Conservation (phyloP, 208 protist genomes). For the Acanthamoeba quina region DNA sequence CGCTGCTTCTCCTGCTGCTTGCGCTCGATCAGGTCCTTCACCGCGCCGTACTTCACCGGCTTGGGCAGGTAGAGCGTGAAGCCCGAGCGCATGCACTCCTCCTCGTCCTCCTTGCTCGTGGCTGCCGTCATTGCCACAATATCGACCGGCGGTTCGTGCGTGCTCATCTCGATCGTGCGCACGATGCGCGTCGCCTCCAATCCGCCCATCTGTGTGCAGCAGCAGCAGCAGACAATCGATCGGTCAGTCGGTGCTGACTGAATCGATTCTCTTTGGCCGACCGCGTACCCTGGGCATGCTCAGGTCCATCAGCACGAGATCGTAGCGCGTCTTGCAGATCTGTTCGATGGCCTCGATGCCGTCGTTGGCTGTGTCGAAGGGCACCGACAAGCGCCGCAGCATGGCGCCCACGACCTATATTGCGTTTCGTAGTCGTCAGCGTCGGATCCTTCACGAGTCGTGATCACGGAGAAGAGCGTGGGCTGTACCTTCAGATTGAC, state of each 20-base stretch:
- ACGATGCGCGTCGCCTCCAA: constrained; percentile 74
- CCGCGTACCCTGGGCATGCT: constrained; percentile 74
- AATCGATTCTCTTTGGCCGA: no score
- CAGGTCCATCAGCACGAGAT: constrained; percentile 79
- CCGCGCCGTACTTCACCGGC: background rate
- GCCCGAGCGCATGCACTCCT: constrained; percentile 20
- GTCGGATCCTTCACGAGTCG: background rate
- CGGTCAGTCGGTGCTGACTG: background rate
- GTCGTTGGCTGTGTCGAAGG: constrained; percentile 22
- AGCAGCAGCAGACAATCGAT: no score
- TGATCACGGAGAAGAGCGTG: background rate
- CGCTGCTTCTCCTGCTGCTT: background rate
- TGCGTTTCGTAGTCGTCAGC: background rate
- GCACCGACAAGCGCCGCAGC: constrained; percentile 58
- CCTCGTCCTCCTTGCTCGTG: constrained; percentile 23
- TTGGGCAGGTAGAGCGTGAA: constrained; percentile 49
- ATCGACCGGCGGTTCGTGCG: background rate
- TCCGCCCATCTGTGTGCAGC: constrained; percentile 58
- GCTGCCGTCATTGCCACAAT: constrained; percentile 7
- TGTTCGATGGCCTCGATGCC: constrained; percentile 72
- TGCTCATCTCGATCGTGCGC: background rate
- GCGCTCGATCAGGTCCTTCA: background rate
- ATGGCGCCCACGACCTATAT: constrained; percentile 16
- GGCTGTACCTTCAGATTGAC: constrained; percentile 59
- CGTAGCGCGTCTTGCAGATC: constrained; percentile 21